Conservation (phyloP, 306 rosid genomes). For the Prosopis cineraria region DNA sequence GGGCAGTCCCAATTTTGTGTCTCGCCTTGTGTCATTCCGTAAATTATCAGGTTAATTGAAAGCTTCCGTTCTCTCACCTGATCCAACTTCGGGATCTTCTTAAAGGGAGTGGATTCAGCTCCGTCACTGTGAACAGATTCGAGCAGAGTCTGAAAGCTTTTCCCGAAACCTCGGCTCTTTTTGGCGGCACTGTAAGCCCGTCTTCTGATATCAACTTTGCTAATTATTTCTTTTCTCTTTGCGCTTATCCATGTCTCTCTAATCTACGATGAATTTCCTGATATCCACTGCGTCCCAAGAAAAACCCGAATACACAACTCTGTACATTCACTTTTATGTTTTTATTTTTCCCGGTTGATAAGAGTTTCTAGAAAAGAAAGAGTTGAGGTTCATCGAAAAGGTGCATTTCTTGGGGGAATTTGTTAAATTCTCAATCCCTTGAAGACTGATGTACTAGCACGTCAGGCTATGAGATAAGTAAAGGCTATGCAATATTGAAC, state of each 20-base stretch:
- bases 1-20: too few species aligned
- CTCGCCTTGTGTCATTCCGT: too few species aligned
- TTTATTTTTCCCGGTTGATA: not conserved
- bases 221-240: not conserved
- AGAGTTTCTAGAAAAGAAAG: not conserved
- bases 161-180: not conserved
- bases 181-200: constrained; percentile 8
- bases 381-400: not conserved
- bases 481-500: not conserved
- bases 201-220: not conserved
- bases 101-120: too few species aligned
- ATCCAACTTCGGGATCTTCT: too few species aligned
- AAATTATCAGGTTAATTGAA: too few species aligned
- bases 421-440: too few species aligned
- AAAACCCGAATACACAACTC: not conserved
- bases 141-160: not conserved
- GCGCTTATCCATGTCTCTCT: not conserved
- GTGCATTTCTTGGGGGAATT: too few species aligned
- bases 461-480: too few species aligned
- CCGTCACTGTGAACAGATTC: not conserved
- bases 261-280: not conserved
- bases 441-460: too few species aligned
- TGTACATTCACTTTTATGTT: not conserved
- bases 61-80: too few species aligned
- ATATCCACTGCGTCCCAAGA: not conserved